Percentiles rank a stretch among this genome's conserved stretches.
These are phyloP conservation scores for Exsudoporus frostii DNA, from an alignment of 768 basidiomycete genomes.

Conservation along the genomic window DNA sequence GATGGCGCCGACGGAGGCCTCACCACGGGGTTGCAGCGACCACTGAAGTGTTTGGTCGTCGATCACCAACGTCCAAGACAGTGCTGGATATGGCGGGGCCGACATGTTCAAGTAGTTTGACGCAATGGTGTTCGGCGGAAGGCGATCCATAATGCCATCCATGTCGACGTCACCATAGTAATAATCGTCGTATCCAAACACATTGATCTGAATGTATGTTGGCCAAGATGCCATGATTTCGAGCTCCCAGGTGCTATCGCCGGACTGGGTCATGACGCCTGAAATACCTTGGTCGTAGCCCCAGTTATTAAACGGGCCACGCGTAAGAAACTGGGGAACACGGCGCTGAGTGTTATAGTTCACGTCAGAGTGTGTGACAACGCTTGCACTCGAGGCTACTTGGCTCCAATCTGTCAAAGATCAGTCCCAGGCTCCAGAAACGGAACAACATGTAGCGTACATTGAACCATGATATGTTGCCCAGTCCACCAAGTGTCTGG, in stretches of 20 bases:
- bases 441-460: slow-evolving; percentile 39
- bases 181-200: slow-evolving; percentile 87
- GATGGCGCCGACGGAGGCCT: slow-evolving; percentile 76
- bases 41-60: slow-evolving; percentile 77
- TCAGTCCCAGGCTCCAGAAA: not conserved
- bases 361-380: slow-evolving; percentile 76
- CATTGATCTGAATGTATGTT: slow-evolving; percentile 84
- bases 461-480: slow-evolving; percentile 85
- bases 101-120: slow-evolving; percentile 92
- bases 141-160: slow-evolving; percentile 85
- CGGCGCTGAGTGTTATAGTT: slow-evolving; percentile 62
- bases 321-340: slow-evolving; percentile 81
- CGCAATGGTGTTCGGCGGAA: slow-evolving; percentile 83
- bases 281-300: slow-evolving; percentile 83
- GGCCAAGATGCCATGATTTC: slow-evolving; percentile 93
- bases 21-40: slow-evolving; percentile 78
- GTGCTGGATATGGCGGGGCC: slow-evolving; percentile 81
- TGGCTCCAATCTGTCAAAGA: slow-evolving; percentile 69
- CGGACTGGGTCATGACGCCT: slow-evolving; percentile 61
- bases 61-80: slow-evolving; percentile 82
- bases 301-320: slow-evolving; percentile 90
- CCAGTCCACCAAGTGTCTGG: slow-evolving; percentile 69
- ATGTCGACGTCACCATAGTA: slow-evolving; percentile 90
- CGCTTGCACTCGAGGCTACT: slow-evolving; percentile 54
- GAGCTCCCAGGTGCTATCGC: slow-evolving; percentile 74